Evolutionary conservation across 345 rosid genomes (phyloP), one percentile per base, ranked within the genome.

Genomic region (Fremontodendron californicum): DNA sequence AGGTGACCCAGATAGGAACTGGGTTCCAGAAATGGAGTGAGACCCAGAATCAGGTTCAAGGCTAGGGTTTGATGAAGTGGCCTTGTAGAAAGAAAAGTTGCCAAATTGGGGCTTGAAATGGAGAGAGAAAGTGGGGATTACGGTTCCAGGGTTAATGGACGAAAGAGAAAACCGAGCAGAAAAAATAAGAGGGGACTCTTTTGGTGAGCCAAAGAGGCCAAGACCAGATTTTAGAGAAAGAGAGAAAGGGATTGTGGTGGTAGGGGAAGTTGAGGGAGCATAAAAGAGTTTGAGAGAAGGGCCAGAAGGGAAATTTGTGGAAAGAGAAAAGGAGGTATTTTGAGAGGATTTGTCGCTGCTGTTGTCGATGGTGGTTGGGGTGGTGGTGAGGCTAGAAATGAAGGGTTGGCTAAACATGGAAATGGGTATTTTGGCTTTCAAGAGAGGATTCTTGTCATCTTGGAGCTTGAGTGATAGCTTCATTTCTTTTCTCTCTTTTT

Each of bases 51-150:
- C 51, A 1, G 33, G 25, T 51, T 72, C 60, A 4, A 75, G 78
- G 51, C 42, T 75, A 71, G 86, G 85, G 83, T 75, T 82, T 13
- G 89, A 75, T 35, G 79, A 79, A 5, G 87, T 78, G 13, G 84
- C 77, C 77, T 84, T 88, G 81, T 48, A 76, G 48, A 90, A 78
- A 54, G 88, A 81, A 74, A 89, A 89, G 78, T 88, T 81, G 15
- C 94, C 94, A 16, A 86, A 31, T 25, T 82, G 84, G 63, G 94
- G 94, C 89, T 84, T 89, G 81, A 90, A 81, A 55, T 89, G 90
- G 78, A 90, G 91, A 52, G 85, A 89, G 82, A 89, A 89, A 52
- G 86, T 40, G 68, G 94, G 92, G 42, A 78, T 39, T 19, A 81
- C 7, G 10, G 67, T 18, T 49, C 18, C 74, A 27, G 86, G 81